phyloP scores from a whole-genome alignment of 176 grass and related monocot species.

The Saccharum spontaneum region DNA sequence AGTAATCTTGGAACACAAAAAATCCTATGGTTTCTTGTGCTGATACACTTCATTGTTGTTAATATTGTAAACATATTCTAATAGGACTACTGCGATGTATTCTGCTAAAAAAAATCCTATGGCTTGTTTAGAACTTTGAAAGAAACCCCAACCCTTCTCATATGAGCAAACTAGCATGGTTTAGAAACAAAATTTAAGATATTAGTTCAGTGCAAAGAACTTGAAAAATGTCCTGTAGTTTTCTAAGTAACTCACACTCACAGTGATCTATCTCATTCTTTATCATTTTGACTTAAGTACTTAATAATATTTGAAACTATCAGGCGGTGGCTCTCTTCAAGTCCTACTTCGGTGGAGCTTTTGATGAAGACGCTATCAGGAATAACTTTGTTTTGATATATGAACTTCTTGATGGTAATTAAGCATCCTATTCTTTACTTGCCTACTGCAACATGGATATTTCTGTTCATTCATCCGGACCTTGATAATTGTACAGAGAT shows the following conservation, averaged over 20 bases:
- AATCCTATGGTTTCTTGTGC: background rate
- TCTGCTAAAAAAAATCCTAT: background rate
- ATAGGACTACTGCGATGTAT: background rate
- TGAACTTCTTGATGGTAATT: slow-evolving; percentile 99
- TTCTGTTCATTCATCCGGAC: slow-evolving; percentile 15
- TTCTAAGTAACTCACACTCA: background rate
- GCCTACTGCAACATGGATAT: slow-evolving; percentile 28
- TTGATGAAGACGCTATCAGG: slow-evolving; percentile 98
- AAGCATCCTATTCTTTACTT: slow-evolving; percentile 20
- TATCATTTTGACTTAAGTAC: background rate
- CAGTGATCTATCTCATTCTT: slow-evolving; percentile 5
- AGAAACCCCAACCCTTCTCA: background rate
- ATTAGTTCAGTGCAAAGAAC: slow-evolving; percentile 1
- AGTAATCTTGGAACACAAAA: background rate
- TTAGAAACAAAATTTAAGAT: slow-evolving; percentile 8
- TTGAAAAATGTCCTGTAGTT: background rate
- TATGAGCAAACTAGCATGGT: background rate
- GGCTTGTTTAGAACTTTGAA: slow-evolving; percentile 1
- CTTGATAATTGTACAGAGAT: slow-evolving; percentile 74
- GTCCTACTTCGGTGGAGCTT: slow-evolving; percentile 94
- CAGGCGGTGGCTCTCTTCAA: slow-evolving; percentile 97
- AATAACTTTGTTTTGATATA: slow-evolving; percentile 99
- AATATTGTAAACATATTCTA: slow-evolving; percentile 4
- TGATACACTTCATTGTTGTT: slow-evolving; percentile 2
- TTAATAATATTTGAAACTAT: slow-evolving; percentile 38